Percentiles rank a stretch among this genome's conserved stretches.
Conservation (phyloP, 2,329 filamentous ascomycete species). For the Colletotrichum nymphaeae region DNA sequence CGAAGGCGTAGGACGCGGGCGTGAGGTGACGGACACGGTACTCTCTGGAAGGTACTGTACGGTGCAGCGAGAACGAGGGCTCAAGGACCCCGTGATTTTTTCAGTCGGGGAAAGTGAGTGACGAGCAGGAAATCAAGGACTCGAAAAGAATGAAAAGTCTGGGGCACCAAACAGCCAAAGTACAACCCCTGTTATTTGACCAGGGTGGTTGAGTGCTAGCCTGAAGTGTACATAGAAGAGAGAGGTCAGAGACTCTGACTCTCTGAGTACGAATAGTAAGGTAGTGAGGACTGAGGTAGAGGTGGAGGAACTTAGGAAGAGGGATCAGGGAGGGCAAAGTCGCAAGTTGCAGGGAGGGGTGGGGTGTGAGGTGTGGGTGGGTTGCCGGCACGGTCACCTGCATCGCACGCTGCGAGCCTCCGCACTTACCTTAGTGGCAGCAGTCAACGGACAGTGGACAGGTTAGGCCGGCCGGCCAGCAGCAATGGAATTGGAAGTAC, state of each 20-base stretch:
- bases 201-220: constrained; percentile 27
- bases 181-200: constrained; percentile 26
- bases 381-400: constrained; percentile 31
- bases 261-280: no score
- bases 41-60: no score
- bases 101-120: constrained; percentile 13
- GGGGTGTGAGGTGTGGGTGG: constrained; percentile 5
- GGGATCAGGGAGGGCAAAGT: neutral
- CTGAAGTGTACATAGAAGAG: neutral
- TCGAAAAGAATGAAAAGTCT: constrained; percentile 22
- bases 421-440: constrained; percentile 10
- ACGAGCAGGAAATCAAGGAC: constrained; percentile 29
- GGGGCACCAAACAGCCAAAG: constrained; percentile 30
- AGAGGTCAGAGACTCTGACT: neutral
- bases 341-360: constrained; percentile 5
- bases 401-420: constrained; percentile 18
- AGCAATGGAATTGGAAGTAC: neutral
- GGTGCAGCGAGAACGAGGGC: constrained; percentile 8
- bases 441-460: neutral
- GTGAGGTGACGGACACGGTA: constrained; percentile 6
- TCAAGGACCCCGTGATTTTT: constrained; percentile 25
- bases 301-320: neutral
- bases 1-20: neutral
- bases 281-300: neutral
- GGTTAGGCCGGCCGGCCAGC: neutral